Evolutionary conservation across 192 early-diverging fungal species (phyloP).

Genomic region (Pilobolus umbonatus): DNA sequence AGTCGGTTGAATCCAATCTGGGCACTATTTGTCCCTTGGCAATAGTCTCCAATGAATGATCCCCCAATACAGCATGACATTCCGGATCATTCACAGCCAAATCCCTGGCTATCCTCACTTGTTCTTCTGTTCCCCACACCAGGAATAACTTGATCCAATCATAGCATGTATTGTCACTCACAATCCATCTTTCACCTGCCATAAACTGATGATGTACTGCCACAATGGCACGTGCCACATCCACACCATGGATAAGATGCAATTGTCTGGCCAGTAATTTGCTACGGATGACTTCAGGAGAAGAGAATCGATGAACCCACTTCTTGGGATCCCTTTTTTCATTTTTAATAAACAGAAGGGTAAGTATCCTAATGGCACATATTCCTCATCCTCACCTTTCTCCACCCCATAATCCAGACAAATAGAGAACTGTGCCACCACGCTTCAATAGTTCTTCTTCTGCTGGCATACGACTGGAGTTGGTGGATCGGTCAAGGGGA

Average conservation of each 20-base stretch:
- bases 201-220: conserved; percentile 31
- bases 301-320: conserved; percentile 51
- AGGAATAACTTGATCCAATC: conserved; percentile 45
- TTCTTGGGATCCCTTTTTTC: conserved; percentile 41
- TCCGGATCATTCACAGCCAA: conserved; percentile 19
- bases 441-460: conserved; percentile 35
- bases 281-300: conserved; percentile 21
- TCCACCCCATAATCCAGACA: conserved; percentile 55
- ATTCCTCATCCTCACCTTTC: conserved; percentile 11
- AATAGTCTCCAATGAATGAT: conserved; percentile 17
- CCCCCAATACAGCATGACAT: conserved; percentile 12
- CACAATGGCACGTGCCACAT: conserved; percentile 54
- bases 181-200: conserved; percentile 47
- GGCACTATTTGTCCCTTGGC: conserved; percentile 13
- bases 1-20: conserved; percentile 32
- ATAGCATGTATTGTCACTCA: conserved; percentile 50
- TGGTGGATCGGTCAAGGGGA: conserved; percentile 25
- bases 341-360: not conserved
- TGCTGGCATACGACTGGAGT: conserved; percentile 32
- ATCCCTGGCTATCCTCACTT: conserved; percentile 11
- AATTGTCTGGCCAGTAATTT: conserved; percentile 36
- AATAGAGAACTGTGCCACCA: conserved; percentile 44
- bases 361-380: not conserved
- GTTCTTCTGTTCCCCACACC: conserved; percentile 24
- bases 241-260: conserved; percentile 56